Evolutionary conservation across 108 stramenopile species (phyloP), one percentile per base, ranked within the genome.

Genomic region (Cylindrotheca fusiformis): DNA sequence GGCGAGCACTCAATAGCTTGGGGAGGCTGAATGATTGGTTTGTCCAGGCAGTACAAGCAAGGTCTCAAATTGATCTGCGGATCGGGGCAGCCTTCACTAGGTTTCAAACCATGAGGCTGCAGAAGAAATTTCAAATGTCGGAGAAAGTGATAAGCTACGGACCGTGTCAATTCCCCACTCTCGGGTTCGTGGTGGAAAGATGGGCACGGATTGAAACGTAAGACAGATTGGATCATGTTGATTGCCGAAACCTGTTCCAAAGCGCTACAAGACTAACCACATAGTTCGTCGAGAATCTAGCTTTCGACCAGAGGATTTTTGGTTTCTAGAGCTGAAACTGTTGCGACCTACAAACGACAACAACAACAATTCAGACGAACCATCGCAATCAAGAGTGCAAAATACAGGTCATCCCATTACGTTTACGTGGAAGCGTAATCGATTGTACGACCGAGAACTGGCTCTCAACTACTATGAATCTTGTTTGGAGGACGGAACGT

Each of bases 131-230:
- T 78, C 83, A 86, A 48, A 74, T 80, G 44, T 69, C 91, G 31
- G 47, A 60, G 31, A 72, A 72, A 1, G 88, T 97, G 0, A 71
- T 99, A 21, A 83, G 80, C 44, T 99, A 98, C 68, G 99, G 99
- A 18, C 97, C 99, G 1, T 99, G 99, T 66, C 99, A 99, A 65
- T 99, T 99, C 70, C 99, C 99, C 0, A 98, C 97, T 2, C 72
- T 99, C 41, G 99, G 99, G n/a, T 99, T 99, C 75, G 92, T 99
- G n/a, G 99, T 97, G 2, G 97, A 97, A 52, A 75, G 99, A 52
- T 95, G 96, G 89, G 91, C 93, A 17, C 62, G 90, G 48, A 97
- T 97, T 58, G 81, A 95, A 68, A 87, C 89, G 5, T 98, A 97
- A 80, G 66, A n/a, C n/a, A n/a, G n/a, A n/a, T n/a, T n/a, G n/a